Conservation (phyloP, 1,284 basidiomycete genomes). For the Cryptococcus wingfieldii region DNA sequence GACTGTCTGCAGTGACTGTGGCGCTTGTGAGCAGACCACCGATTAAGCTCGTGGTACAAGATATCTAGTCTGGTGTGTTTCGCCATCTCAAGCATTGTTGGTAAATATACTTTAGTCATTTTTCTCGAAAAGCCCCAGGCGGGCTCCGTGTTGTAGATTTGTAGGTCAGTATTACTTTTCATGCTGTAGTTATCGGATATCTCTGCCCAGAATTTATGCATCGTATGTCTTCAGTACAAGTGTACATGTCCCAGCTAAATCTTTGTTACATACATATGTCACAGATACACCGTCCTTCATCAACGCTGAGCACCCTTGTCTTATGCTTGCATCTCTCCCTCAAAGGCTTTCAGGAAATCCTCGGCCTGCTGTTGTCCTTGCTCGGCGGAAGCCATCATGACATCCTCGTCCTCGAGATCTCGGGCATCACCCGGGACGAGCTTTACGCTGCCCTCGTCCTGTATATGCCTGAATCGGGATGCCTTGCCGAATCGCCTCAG, state of each 20-base stretch:
- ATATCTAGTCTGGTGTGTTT: no score
- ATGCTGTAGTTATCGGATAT: conserved; percentile 15
- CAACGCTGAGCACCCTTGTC: background rate
- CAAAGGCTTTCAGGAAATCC: conserved; percentile 14
- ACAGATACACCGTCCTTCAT: background rate
- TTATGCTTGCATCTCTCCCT: conserved; percentile 15
- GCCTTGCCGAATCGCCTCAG: conserved; percentile 13
- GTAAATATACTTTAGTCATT: background rate
- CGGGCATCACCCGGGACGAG: conserved; percentile 12
- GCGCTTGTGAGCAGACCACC: conserved; percentile 31
- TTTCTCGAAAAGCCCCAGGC: background rate
- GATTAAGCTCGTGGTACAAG: background rate
- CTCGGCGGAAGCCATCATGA: background rate
- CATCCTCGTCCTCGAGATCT: background rate
- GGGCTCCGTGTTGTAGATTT: background rate
- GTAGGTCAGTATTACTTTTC: background rate
- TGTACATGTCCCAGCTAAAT: no score
- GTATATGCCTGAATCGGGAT: conserved; percentile 28
- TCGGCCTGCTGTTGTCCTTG: conserved; percentile 9
- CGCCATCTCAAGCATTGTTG: background rate
- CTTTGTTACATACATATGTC: background rate
- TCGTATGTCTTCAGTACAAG: background rate
- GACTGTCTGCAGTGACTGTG: conserved; percentile 45
- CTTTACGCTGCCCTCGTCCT: conserved; percentile 15
- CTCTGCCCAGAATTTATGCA: background rate